Evolutionary conservation across 768 basidiomycete species (phyloP).

Genomic region (Hypsizygus marmoreus): DNA sequence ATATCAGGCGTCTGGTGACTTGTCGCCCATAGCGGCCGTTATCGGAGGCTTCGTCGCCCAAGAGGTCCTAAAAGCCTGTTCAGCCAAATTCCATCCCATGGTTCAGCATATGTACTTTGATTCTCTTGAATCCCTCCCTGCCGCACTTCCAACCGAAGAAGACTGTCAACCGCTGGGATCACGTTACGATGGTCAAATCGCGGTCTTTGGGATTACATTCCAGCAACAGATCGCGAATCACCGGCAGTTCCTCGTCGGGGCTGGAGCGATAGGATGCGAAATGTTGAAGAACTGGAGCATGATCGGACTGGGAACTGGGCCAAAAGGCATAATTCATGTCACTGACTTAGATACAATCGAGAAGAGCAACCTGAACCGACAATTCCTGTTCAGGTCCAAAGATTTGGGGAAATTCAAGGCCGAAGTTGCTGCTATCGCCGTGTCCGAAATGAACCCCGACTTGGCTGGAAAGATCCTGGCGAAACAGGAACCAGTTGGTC

Average conservation of each 20-base stretch:
- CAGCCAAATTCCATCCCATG: slow-evolving; percentile 97
- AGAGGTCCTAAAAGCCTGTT: slow-evolving; percentile 95
- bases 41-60: slow-evolving; percentile 98
- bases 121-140: slow-evolving; percentile 91
- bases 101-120: slow-evolving; percentile 96
- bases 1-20: slow-evolving; percentile 88
- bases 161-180: slow-evolving; percentile 82
- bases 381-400: slow-evolving; percentile 96
- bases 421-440: slow-evolving; percentile 89
- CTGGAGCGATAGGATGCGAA: slow-evolving; percentile 99
- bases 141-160: slow-evolving; percentile 69
- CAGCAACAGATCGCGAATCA: slow-evolving; percentile 89
- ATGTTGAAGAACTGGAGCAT: slow-evolving; percentile 99
- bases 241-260: slow-evolving; percentile 94
- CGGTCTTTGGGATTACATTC: slow-evolving; percentile 92
- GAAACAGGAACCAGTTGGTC: slow-evolving; percentile 92
- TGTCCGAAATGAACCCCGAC: slow-evolving; percentile 94
- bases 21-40: slow-evolving; percentile 90
- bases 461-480: slow-evolving; percentile 82
- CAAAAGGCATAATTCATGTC: slow-evolving; percentile 81
- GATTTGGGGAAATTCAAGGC: slow-evolving; percentile 97
- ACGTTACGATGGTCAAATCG: slow-evolving; percentile 93
- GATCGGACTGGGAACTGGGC: slow-evolving; percentile 90
- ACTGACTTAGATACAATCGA: slow-evolving; percentile 99
- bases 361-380: slow-evolving; percentile 97